Evolutionary conservation across 176 grass and related monocot species (phyloP), one percentile per base, ranked within the genome.

Genomic region (Juncus inflexus): DNA sequence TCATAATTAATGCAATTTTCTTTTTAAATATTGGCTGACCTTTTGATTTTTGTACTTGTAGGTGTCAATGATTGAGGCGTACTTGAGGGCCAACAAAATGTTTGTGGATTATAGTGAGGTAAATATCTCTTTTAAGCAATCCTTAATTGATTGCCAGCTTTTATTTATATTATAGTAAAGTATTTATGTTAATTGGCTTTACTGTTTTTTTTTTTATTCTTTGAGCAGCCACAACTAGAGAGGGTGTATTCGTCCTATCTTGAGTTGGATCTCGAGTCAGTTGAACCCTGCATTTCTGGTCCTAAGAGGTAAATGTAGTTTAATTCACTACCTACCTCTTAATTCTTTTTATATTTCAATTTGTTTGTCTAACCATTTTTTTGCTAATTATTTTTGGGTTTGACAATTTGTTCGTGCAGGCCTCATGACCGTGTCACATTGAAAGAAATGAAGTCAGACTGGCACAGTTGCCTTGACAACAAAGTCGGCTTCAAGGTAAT

Each of bases 401-500:
- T 67, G 43, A 47, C 51, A 71, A 73, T 61, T 16, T 57, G 35
- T 37, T 61, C 66, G 42, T 40, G 67, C 75, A 99, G 94, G 70
- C 94, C 94, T 49, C 94, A 99, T 82, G 94, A 99, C 69, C 86
- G 94, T 37, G 94, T 99, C 51, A 84, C 80, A 45, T 79, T 99
- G 51, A 99, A 92, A 80, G 84, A 84, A 76, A 99, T 99, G 94
- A 90, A 99, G 53, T 75, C 67, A 19, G 94, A 99, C 72, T 99
- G 94, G 94, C 83, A 68, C 40, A 89, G 88, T 66, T 99, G 94
- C 80, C 81, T 99, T 58, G 88, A 99, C 79, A 99, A 51, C 2
- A 69, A 99, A 75, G 94, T 99, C 62, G 94, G 94, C 10, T 99
- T 99, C 49, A 99, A 99, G 88, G 94, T 99, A 83, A 60, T 41